phyloP scores from a whole-genome alignment of 2,329 filamentous ascomycete genomes.

The Beauveria varroae region DNA sequence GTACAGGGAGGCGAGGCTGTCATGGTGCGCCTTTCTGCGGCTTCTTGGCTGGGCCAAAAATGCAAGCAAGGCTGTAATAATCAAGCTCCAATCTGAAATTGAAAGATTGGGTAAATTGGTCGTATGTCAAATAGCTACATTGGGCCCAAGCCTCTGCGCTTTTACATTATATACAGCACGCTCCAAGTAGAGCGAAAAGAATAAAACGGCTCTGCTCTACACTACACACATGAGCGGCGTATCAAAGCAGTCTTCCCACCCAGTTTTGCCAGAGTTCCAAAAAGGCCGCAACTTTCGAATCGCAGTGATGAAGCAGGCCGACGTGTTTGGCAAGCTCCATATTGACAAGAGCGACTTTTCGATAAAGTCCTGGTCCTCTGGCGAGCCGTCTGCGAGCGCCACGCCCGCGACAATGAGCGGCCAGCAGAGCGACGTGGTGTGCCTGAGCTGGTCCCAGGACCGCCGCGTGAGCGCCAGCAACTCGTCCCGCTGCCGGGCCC shows the following conservation, averaged over 20 bases:
- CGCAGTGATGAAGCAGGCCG: not conserved
- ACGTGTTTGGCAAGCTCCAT: not conserved
- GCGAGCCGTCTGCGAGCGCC: not conserved
- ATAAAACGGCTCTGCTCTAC: not conserved
- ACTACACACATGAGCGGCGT: not conserved
- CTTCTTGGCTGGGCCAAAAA: too few relatives aligned
- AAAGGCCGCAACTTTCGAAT: not conserved
- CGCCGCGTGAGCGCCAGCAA: not conserved
- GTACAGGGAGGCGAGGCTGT: too few relatives aligned
- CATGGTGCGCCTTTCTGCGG: too few relatives aligned
- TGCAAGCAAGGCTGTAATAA: not conserved
- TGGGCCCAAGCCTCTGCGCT: too few relatives aligned
- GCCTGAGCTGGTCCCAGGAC: not conserved
- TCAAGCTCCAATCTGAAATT: too few relatives aligned
- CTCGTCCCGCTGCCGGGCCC: not conserved
- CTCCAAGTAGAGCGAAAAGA: not conserved
- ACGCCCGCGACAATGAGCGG: slow-evolving; percentile 4
- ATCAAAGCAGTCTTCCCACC: slow-evolving; percentile 5
- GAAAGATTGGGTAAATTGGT: too few relatives aligned
- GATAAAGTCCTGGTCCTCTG: not conserved
- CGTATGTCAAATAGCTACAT: too few relatives aligned
- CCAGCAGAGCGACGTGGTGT: not conserved
- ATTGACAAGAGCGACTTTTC: not conserved
- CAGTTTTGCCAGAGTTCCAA: not conserved
- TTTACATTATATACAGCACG: too few relatives aligned